These are phyloP conservation scores for Neolentinus lepideus DNA, from an alignment of 1,284 basidiomycete species.

Conservation along the genomic window DNA sequence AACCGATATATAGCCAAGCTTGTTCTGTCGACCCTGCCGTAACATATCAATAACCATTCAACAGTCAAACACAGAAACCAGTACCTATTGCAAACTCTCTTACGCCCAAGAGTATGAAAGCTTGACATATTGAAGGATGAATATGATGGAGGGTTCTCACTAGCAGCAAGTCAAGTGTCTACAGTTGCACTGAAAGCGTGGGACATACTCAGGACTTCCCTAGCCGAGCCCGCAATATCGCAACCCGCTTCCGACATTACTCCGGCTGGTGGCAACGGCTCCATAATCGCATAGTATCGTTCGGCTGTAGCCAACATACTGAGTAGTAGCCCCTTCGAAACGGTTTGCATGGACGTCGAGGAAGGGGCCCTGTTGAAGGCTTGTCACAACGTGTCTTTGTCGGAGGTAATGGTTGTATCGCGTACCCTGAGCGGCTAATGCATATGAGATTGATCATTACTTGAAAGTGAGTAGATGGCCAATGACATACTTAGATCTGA, in stretches of 20 bases:
- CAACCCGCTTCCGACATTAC: constrained; percentile 39
- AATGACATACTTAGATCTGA: constrained; percentile 40
- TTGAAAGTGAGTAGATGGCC: constrained; percentile 46
- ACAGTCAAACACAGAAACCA: constrained; percentile 7
- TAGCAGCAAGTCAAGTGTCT: constrained; percentile 18
- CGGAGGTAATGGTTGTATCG: no score
- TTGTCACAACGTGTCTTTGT: background rate
- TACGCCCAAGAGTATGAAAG: constrained; percentile 70
- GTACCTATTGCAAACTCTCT: constrained; percentile 76
- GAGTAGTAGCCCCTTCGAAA: constrained; percentile 62
- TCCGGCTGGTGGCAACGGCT: constrained; percentile 27
- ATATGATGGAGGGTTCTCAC: constrained; percentile 60
- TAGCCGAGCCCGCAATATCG: constrained; percentile 61
- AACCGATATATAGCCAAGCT: constrained; percentile 76
- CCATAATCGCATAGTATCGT: constrained; percentile 58
- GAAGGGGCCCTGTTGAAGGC: constrained; percentile 39
- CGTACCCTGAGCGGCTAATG: no score
- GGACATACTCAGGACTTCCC: constrained; percentile 54
- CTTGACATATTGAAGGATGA: constrained; percentile 64
- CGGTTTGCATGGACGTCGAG: constrained; percentile 9
- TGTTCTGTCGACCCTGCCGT: constrained; percentile 61
- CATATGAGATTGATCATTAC: no score
- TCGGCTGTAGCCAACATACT: constrained; percentile 76
- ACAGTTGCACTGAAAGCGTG: background rate
- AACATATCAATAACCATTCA: background rate